Evolutionary conservation across 257 asterid species (phyloP).

Genomic region (Avicennia marina): DNA sequence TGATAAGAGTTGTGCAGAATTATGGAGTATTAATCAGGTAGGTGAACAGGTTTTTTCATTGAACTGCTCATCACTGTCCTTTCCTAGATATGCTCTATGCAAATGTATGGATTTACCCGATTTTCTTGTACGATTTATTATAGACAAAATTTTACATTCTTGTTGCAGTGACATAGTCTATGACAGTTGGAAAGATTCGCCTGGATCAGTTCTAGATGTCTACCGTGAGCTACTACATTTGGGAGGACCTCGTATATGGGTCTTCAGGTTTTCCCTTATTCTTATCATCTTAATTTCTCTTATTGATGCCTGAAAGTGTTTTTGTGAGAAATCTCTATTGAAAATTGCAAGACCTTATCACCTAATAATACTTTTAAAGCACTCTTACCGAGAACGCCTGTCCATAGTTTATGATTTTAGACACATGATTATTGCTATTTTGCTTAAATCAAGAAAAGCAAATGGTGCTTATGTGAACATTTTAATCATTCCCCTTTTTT

Average conservation of each 20-base stretch:
- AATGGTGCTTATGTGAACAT: background rate
- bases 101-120: background rate
- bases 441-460: no score
- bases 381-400: no score
- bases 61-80: background rate
- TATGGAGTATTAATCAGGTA: no score
- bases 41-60: background rate
- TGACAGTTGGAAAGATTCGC: constrained; percentile 72
- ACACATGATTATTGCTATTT: no score
- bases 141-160: constrained; percentile 7
- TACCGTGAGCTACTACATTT: constrained; percentile 66
- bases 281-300: constrained; percentile 3
- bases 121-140: constrained; percentile 9
- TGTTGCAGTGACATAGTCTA: constrained; percentile 50
- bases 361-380: no score
- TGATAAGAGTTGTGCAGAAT: no score
- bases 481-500: background rate
- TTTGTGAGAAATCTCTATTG: no score
- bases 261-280: constrained; percentile 65
- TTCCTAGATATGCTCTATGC: no score
- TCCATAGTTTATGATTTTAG: no score
- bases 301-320: no score
- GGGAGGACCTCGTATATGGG: constrained; percentile 90
- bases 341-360: no score
- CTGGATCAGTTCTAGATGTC: constrained; percentile 61